Conservation (phyloP, 2,329 filamentous ascomycete genomes). For the Colletotrichum australisinense region DNA sequence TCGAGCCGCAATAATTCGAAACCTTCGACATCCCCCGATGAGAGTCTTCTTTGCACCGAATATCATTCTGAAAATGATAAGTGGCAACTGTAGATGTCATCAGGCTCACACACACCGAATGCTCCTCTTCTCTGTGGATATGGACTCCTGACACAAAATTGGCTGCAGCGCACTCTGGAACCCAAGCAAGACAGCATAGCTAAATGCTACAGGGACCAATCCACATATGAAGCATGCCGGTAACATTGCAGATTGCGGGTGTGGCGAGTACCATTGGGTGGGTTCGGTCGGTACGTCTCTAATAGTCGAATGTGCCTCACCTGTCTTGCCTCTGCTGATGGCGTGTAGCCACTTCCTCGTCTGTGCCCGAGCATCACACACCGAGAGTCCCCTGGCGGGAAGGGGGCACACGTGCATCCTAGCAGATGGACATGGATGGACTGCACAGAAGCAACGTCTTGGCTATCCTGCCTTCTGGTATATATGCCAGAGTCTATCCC, state of each 20-base stretch:
- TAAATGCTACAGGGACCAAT: background rate
- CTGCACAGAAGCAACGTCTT: background rate
- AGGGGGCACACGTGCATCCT: background rate
- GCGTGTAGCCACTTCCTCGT: constrained; percentile 8
- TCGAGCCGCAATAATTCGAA: too few relatives aligned
- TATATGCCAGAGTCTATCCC: constrained; percentile 22
- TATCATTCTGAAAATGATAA: too few relatives aligned
- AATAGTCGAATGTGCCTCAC: constrained; percentile 15
- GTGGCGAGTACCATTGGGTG: constrained; percentile 16
- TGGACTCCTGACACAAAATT: too few relatives aligned
- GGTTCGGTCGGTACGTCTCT: constrained; percentile 13
- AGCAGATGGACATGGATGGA: background rate
- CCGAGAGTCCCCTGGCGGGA: background rate
- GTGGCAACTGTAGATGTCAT: too few relatives aligned
- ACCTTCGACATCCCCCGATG: too few relatives aligned
- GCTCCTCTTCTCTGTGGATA: too few relatives aligned
- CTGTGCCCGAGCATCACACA: constrained; percentile 5
- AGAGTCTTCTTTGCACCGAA: too few relatives aligned
- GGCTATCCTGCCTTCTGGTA: constrained; percentile 11
- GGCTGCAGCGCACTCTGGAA: background rate
- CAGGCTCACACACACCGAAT: too few relatives aligned
- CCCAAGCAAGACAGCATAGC: background rate
- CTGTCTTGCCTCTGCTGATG: constrained; percentile 11
- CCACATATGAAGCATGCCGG: background rate
- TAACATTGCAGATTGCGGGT: constrained; percentile 6